Base-by-base conservation (phyloP, 371 early-diverging fungal genomes). In the Caulochytrium protostelioides region DNA sequence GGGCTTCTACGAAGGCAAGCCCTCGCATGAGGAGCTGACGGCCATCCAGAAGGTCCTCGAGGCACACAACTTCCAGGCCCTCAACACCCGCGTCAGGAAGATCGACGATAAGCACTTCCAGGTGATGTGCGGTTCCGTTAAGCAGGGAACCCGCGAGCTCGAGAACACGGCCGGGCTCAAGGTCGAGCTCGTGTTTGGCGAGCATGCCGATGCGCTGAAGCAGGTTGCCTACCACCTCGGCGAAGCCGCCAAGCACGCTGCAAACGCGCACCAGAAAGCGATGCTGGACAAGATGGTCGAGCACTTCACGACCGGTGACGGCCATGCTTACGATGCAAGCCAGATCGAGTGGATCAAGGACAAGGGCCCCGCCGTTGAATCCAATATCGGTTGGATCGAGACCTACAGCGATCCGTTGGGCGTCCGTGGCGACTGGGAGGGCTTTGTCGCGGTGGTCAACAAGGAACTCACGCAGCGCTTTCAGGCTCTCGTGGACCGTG, bases 381-480 rank as follows among this genome's bases (percentile, higher is more conserved):
- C 54, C 5, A 68, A 65, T 30, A 49, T 64, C 41, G 69, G 69
- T 2, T 59, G 55, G 26, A 48, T 60, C 28, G 65, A 66, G 38
- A 62, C 72, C 3, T 72, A 70, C 41, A 55, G 59, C 16, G 70
- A 70, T 43, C 73, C 73, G 16, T 64, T 65, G 18, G 73, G 69
- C 23, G 59, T 67, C 4, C 59, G 73, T 30, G 73, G 68, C 26
- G 73, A 70, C 41, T 73, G 69, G 67, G 67, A 68, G 43, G 73
- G 70, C 0, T 73, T 70, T 37, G 66, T 70, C 13, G 62, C 70
- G 1, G 62, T 70, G 45, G 69, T 70, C 21, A 73, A 73, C 55
- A 56, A 70, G 44, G 68, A 66, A 34, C 57, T 55, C 46, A 70
- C 68, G 0, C 36, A 42, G 12, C 67, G 67, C 35, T 73, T 70